A percentile compares a stretch with the other conserved stretches of the same genome.
Conservation (phyloP, 169 alveolate species). For the Plasmodium chabaudi region DNA sequence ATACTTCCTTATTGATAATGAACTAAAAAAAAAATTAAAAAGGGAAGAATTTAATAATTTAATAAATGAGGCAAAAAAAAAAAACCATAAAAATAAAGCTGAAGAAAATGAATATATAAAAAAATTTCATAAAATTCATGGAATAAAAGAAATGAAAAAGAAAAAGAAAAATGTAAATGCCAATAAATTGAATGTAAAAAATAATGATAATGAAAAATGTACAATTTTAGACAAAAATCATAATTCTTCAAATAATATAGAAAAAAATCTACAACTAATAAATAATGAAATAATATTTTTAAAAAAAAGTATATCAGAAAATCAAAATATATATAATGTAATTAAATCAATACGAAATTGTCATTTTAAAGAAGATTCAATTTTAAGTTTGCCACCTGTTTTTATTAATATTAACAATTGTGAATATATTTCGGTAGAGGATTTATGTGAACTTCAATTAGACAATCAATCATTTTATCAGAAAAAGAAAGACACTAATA, state of each 20-base stretch:
- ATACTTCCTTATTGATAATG: slow-evolving; percentile 59
- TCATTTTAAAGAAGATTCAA: slow-evolving; percentile 70
- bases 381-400: slow-evolving; percentile 70
- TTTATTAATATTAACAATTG: slow-evolving; percentile 42
- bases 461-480: slow-evolving; percentile 28
- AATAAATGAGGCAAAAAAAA: slow-evolving; percentile 72
- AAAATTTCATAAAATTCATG: slow-evolving; percentile 71
- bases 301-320: slow-evolving; percentile 54
- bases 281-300: slow-evolving; percentile 55
- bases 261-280: slow-evolving; percentile 65
- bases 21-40: slow-evolving; percentile 66
- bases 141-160: slow-evolving; percentile 76
- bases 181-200: slow-evolving; percentile 32
- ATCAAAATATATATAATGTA: slow-evolving; percentile 68
- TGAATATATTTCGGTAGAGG: slow-evolving; percentile 58
- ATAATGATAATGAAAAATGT: slow-evolving; percentile 23
- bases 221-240: slow-evolving; percentile 7
- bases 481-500: slow-evolving; percentile 5
- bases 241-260: slow-evolving; percentile 25
- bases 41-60: slow-evolving; percentile 56
- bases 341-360: slow-evolving; percentile 48
- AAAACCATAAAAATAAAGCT: slow-evolving; percentile 59
- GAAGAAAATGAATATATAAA: slow-evolving; percentile 24
- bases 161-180: slow-evolving; percentile 46
- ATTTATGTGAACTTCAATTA: slow-evolving; percentile 37